Conservation (phyloP, 148 eudicot genomes). For the Oxyria digyna region DNA sequence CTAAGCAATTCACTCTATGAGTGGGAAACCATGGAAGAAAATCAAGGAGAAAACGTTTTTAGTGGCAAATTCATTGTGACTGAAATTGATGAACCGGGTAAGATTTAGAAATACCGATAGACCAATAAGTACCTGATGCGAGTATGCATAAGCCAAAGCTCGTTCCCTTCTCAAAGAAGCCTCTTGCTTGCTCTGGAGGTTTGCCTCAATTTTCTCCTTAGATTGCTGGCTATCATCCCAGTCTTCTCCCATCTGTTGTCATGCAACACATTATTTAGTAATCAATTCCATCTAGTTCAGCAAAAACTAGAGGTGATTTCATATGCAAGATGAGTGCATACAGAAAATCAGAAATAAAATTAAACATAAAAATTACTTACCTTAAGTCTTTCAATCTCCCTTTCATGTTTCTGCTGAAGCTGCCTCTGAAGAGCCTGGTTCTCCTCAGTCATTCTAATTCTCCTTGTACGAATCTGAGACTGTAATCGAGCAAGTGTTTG, state of each 20-base stretch:
- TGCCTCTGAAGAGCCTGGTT: constrained; percentile 76
- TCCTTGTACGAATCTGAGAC: constrained; percentile 59
- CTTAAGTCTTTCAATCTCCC: constrained; percentile 49
- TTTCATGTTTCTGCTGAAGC: constrained; percentile 65
- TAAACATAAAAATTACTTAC: constrained; percentile 24
- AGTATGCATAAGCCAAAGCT: constrained; percentile 76
- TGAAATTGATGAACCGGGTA: neutral
- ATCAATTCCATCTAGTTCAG: neutral
- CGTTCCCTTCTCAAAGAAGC: constrained; percentile 81
- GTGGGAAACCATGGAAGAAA: neutral
- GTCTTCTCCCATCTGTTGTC: constrained; percentile 50
- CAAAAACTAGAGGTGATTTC: neutral
- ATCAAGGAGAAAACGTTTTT: neutral
- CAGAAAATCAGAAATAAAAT: neutral
- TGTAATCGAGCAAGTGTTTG: constrained; percentile 83
- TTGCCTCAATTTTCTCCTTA: constrained; percentile 66
- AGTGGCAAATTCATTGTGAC: neutral
- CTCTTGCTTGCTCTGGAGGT: constrained; percentile 51
- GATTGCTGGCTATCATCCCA: constrained; percentile 74
- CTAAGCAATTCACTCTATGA: neutral
- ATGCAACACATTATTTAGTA: neutral
- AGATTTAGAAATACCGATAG: neutral
- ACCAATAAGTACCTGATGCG: constrained; percentile 54
- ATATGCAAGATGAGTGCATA: neutral
- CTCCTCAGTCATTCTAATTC: constrained; percentile 64